Base-by-base conservation (phyloP, 164 flowering plant species). In the Magnolia changhungtana region DNA sequence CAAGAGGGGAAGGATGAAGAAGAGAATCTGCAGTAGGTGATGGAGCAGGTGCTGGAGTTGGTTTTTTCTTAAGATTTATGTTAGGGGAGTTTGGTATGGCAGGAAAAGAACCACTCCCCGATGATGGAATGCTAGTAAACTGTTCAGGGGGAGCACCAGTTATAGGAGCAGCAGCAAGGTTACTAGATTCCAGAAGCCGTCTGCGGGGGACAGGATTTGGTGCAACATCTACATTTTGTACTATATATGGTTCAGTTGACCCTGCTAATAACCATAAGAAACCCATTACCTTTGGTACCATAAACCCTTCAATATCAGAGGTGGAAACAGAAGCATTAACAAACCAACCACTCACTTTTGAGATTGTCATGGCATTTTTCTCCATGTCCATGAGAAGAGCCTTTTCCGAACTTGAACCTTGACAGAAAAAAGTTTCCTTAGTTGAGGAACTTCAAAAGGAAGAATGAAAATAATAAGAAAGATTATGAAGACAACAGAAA, bases 151-250 rank as follows among this genome's bases (percentile, higher is more conserved):
- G 80, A 13, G 78, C 20, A 23, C 63, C 78, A 14, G 63, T 74
- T 20, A 81, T 82, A 63, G 92, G 87, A 73, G 78, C 72, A 69
- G 93, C 97, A 24, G 69, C 75, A 13, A 92, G 92, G 79, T 92
- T 93, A 69, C 78, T 63, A 8, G 78, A 75, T 18, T 37, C 76
- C 68, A 72, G 76, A 74, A 78, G 80, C 73, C 94, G 85, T 81
- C 72, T 83, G 71, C 95, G 98, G 0, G 92, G 92, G n/a, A 73
- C 84, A 81, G 78, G 76, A 73, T 76, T 80, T 55, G 20, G 76
- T 37, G 75, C 24, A 27, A 52, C 69, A n/a, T 78, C 74, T 74
- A 72, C 76, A 76, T 78, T 77, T 61, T 82, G 85, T 76, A 75
- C 78, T 10, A 72, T 74, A 13, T 79, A 72, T 58, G 77, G 78